Base-by-base conservation (phyloP, 345 rosid genomes). In the Eucalyptus sp. region DNA sequence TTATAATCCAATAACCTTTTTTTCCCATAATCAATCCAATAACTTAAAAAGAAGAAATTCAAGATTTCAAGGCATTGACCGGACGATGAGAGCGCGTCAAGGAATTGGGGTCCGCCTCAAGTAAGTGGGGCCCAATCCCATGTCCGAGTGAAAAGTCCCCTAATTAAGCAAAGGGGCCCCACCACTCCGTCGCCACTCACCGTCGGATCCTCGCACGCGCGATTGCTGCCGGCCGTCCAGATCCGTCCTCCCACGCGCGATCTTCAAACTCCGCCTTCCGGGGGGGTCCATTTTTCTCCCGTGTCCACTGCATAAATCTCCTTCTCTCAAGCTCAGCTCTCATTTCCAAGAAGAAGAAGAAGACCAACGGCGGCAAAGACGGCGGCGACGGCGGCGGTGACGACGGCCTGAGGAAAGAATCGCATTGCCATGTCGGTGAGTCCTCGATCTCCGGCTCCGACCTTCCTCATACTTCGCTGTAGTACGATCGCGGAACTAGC, bases 181-280 rank as follows among this genome's bases (percentile, higher is more conserved):
- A 66, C 84, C 31, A 5, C 25, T 50, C 62, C 24, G 25, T 76
- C 0, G 52, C 88, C 49, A 50, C 22, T 41, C 50, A 64, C 49
- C 87, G 83, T 87, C 81, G 46, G 64, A 52, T 68, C 13, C 31
- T 43, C 89, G 44, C 90, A 89, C 92, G 91, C 87, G 93, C 88
- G 66, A 89, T 20, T 37, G 33, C 88, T 88, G 89, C 87, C 90
- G 90, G 87, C 91, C 52, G 18, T 80, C 43, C 87, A 71, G 88
- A 84, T 27, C 88, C 89, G 48, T 9, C 86, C 89, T 90, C 71
- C 86, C 90, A 91, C 92, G 90, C 89, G 92, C 49, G 51, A 58
- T 81, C 81, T 49, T 66, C 51, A 48, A n/a, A 64, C 9, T 1
- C 48, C 2, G 27, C 83, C 83, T 71, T 2, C 48, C 83, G 83